Evolutionary conservation across 257 asterid species (phyloP).

Genomic region (Penstemon newberryi): DNA sequence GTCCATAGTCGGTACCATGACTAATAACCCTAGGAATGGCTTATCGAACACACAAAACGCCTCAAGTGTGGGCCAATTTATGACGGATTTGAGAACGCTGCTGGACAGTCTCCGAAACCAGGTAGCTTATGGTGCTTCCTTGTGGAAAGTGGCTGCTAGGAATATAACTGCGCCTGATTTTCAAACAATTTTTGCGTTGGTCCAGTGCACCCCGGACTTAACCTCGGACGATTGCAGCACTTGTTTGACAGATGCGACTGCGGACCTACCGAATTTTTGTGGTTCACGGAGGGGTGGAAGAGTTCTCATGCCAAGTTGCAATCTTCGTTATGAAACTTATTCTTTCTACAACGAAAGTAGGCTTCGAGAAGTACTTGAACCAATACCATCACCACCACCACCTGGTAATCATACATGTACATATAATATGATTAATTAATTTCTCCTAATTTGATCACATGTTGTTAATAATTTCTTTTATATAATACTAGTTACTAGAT

Average conservation of each 20-base stretch:
- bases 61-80: slow-evolving; percentile 15
- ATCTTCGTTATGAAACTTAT: not conserved
- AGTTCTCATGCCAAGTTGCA: slow-evolving; percentile 8
- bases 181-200: slow-evolving; percentile 4
- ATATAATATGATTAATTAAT: no score
- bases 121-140: slow-evolving; percentile 17
- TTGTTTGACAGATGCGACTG: not conserved
- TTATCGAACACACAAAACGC: not conserved
- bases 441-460: no score
- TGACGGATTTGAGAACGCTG: slow-evolving; percentile 7
- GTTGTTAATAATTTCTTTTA: no score
- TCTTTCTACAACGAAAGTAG: slow-evolving; percentile 5
- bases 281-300: not conserved
- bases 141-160: slow-evolving; percentile 17
- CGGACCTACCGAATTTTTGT: not conserved
- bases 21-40: not conserved
- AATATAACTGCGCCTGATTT: not conserved
- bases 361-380: not conserved
- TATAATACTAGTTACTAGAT: no score
- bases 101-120: slow-evolving; percentile 18
- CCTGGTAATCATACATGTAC: not conserved
- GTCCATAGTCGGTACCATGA: slow-evolving; percentile 11
- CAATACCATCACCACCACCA: not conserved
- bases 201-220: slow-evolving; percentile 30
- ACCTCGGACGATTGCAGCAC: not conserved